Evolutionary conservation across 768 basidiomycete genomes (phyloP), one percentile per base, ranked within the genome.

Genomic region (Psilocybe sp.): DNA sequence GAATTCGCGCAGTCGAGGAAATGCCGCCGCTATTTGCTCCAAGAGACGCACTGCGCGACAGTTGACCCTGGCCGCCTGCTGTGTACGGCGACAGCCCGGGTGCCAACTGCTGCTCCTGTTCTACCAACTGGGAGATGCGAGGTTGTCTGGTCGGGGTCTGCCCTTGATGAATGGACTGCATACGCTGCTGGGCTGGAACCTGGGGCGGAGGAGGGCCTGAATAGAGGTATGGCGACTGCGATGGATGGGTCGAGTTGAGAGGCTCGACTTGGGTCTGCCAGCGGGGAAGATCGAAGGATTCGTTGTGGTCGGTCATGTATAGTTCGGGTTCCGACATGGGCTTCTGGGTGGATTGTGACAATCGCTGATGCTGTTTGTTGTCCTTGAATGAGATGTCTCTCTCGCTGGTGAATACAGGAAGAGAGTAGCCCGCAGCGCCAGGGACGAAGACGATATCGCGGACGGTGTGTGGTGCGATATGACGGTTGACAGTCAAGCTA

Each of bases 201-300:
- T 69, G 65, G 43, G 70, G 77, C 32, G 81, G 78, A 13, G 80
- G 80, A 41, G 80, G 76, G 9, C 66, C 76, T 54, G 84, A 66
- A 63, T 82, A 87, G 49, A 68, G 79, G 72, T 64, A 81, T 16
- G 73, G 64, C 11, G 83, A 70, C 37, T 65, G 80, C 34, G 70
- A 81, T 10, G 82, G 72, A 69, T 85, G 83, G 0, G 82, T 78
- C 76, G 79, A 59, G 61, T 70, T 54, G 66, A 74, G 51, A 78
- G 75, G 54, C 82, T 93, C 63, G 69, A 75, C 58, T 82, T 76
- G 67, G 76, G 84, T 56, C 75, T 70, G 84, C 86, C 79, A 81
- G 81, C 80, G 59, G 77, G 84, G 77, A 80, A 98, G 60, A 71
- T 89, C 87, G 71, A 88, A 91, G 72, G 81, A 82, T 74, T 89